Conservation (phyloP, 2,329 filamentous ascomycete species). For the Aspergillus hortae region DNA sequence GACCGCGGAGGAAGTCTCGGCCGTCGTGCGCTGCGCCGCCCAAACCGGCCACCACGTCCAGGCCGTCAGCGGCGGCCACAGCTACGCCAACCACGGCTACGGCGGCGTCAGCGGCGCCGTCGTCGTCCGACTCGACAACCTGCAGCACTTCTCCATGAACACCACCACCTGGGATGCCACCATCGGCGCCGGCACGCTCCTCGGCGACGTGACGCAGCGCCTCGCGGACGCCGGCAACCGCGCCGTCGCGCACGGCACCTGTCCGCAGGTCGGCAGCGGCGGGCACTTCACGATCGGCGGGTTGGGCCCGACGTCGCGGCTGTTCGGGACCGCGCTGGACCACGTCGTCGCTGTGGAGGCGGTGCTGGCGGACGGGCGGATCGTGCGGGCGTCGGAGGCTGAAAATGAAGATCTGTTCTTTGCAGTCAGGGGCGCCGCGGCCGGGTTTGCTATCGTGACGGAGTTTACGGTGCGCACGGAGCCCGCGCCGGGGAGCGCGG, state of each 20-base stretch:
- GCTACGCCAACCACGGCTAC: slow-evolving; percentile 48
- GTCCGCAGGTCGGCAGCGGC: slow-evolving; percentile 37
- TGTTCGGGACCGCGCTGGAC: slow-evolving; percentile 51
- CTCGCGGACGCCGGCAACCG: slow-evolving; percentile 29
- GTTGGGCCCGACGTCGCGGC: slow-evolving; percentile 39
- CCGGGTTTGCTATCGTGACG: slow-evolving; percentile 38
- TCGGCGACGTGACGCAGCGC: slow-evolving; percentile 28
- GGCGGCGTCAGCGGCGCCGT: slow-evolving; percentile 29
- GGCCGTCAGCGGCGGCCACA: slow-evolving; percentile 52
- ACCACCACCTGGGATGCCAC: slow-evolving; percentile 27
- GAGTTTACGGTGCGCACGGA: slow-evolving; percentile 37
- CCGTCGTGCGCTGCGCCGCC: slow-evolving; percentile 46
- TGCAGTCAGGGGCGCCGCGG: slow-evolving; percentile 35
- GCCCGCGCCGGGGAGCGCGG: slow-evolving; percentile 39
- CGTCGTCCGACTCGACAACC: slow-evolving; percentile 28
- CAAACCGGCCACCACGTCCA: slow-evolving; percentile 46
- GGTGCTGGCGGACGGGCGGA: slow-evolving; percentile 41
- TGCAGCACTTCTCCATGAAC: slow-evolving; percentile 32
- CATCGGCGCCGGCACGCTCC: slow-evolving; percentile 31
- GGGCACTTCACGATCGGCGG: slow-evolving; percentile 42
- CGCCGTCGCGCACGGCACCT: slow-evolving; percentile 40
- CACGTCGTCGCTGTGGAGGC: slow-evolving; percentile 47
- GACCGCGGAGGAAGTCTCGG: slow-evolving; percentile 40
- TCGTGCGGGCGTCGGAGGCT: slow-evolving; percentile 27
- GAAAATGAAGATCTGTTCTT: slow-evolving; percentile 33